Evolutionary conservation across 2,329 filamentous ascomycete genomes (phyloP).

Genomic region (Cephalotrichum gorgonifer): DNA sequence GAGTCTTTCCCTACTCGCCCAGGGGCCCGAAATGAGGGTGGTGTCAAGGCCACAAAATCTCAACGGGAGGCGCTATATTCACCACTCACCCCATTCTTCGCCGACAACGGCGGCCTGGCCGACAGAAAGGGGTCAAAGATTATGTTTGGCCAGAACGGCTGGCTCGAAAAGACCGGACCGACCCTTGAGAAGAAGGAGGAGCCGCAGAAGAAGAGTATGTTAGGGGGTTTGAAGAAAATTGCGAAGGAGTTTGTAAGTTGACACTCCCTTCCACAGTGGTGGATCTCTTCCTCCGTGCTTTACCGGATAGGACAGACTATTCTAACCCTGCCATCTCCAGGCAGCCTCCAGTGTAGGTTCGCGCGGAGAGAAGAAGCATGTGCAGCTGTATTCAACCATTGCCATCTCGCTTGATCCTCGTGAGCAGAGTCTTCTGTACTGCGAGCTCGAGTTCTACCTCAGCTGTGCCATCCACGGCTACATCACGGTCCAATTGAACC

Average conservation of each 20-base stretch:
- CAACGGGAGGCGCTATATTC: constrained; percentile 23
- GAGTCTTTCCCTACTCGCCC: not conserved
- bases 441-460: constrained; percentile 47
- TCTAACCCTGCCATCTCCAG: constrained; percentile 7
- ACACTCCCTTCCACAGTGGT: not conserved
- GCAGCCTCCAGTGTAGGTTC: constrained; percentile 18
- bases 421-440: constrained; percentile 48
- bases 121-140: constrained; percentile 35
- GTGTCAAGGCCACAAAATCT: not conserved
- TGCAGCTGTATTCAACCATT: constrained; percentile 18
- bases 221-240: constrained; percentile 39
- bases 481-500: constrained; percentile 40
- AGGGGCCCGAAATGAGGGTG: not conserved
- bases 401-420: constrained; percentile 42
- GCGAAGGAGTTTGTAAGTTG: constrained; percentile 41
- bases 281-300: not conserved
- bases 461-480: constrained; percentile 39
- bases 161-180: constrained; percentile 36
- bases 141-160: constrained; percentile 45
- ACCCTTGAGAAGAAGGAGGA: constrained; percentile 14
- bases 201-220: constrained; percentile 29
- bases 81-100: constrained; percentile 31
- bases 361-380: constrained; percentile 18
- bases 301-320: not conserved
- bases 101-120: constrained; percentile 24